Evolutionary conservation across 306 rosid genomes (phyloP), one percentile per base, ranked within the genome.

Genomic region (Vigna hirtella): DNA sequence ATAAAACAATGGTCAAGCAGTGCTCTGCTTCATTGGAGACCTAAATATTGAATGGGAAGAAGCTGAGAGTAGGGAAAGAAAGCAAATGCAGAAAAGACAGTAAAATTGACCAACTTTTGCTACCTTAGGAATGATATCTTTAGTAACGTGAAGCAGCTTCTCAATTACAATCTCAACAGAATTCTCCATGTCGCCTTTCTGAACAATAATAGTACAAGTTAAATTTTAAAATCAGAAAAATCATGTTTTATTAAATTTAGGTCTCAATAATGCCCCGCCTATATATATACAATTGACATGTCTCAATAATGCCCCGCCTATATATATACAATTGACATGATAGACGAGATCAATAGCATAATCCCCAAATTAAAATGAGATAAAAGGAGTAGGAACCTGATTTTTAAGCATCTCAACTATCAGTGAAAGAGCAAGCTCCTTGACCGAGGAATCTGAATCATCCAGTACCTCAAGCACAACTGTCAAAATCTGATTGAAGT

Each of bases 401-500:
- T 88, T 83, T 74, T 68, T 68, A 47, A 68, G 73, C 73, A 68
- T 68, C 14, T 93, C 96, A 69, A 72, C 86, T 65, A 91, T 89
- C 84, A 96, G 78, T 7, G 91, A 85, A 77, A 96, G 96, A 40
- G 96, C 79, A 40, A 90, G 91, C 82, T 91, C 99, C 68, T 91
- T 91, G 68, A 86, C 83, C 62, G 96, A 83, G 84, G 97, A 90
- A 85, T 93, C 96, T 43, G 88, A 86, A 87, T 96, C 98, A 82
- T 96, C 99, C 89, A 91, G 81, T 53, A 93, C 96, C 88, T 96
- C 99, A 76, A 96, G 98, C 78, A 91, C 88, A 74, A 74, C 96
- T 1, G 99, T 96, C 88, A 96, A 86, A 74, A 96, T 96, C 85
- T 96, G 99, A 84, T 96, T 96, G 86, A 96, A 96, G 89, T 96